Percentiles rank a stretch among this genome's conserved stretches.
Conservation (phyloP, 164 flowering plant species). For the Kingdonia uniflora region DNA sequence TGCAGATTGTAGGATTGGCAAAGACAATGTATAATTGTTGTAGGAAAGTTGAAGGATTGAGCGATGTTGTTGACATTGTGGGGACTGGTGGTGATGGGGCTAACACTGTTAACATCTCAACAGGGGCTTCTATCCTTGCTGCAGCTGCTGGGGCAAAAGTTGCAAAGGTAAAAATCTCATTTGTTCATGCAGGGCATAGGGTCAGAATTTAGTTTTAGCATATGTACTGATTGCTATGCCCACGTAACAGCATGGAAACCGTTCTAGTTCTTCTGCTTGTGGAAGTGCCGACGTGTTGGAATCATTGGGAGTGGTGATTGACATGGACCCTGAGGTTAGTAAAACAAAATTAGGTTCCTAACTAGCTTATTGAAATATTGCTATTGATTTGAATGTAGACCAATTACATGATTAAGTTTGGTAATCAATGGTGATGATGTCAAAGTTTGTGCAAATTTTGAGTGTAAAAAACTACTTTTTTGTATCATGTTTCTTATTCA, state of each 20-base stretch:
- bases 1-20: slow-evolving; percentile 84
- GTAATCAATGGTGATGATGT: no score
- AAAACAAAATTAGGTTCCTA: not conserved
- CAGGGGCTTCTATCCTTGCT: slow-evolving; percentile 89
- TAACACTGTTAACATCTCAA: slow-evolving; percentile 91
- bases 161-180: slow-evolving; percentile 53
- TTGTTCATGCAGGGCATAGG: not conserved
- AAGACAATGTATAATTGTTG: slow-evolving; percentile 68
- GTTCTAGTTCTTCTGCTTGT: slow-evolving; percentile 94
- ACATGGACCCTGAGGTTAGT: slow-evolving; percentile 80
- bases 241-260: slow-evolving; percentile 76
- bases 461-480: no score
- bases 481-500: no score
- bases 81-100: slow-evolving; percentile 99
- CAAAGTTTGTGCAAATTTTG: no score
- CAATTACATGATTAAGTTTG: no score
- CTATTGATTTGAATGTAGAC: no score
- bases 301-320: slow-evolving; percentile 63
- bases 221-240: not conserved
- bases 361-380: not conserved
- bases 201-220: not conserved
- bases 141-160: slow-evolving; percentile 95
- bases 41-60: slow-evolving; percentile 66
- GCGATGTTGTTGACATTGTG: slow-evolving; percentile 80
- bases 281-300: slow-evolving; percentile 98